These are phyloP conservation scores for Vigna hirtella DNA, from an alignment of 306 rosid species.

Conservation along the genomic window DNA sequence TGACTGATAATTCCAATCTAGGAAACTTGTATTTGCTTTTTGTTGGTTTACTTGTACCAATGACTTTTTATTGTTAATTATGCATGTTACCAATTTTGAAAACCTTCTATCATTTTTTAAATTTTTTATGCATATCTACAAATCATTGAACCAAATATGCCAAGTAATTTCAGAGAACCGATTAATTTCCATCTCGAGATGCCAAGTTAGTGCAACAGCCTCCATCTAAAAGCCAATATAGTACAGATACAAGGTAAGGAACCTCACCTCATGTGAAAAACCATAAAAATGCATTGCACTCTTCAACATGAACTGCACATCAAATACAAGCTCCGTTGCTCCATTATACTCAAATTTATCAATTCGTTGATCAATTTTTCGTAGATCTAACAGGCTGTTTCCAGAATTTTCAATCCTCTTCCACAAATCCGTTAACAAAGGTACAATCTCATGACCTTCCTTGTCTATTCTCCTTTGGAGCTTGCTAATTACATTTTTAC, in stretches of 20 bases:
- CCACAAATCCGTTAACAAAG: slow-evolving; percentile 95
- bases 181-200: not conserved
- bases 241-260: slow-evolving; percentile 25
- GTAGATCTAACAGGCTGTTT: slow-evolving; percentile 75
- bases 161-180: not conserved
- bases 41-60: too few relatives aligned
- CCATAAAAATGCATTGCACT: slow-evolving; percentile 86
- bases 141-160: not conserved
- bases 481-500: slow-evolving; percentile 95
- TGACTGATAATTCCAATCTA: too few relatives aligned
- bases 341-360: slow-evolving; percentile 88
- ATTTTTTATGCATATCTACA: too few relatives aligned
- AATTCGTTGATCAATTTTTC: slow-evolving; percentile 85
- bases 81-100: too few relatives aligned
- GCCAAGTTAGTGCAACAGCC: slow-evolving; percentile 14
- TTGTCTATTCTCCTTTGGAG: slow-evolving; percentile 90
- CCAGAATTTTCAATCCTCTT: slow-evolving; percentile 82
- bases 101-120: too few relatives aligned
- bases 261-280: slow-evolving; percentile 82
- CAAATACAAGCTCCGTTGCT: slow-evolving; percentile 82
- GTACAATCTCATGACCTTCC: slow-evolving; percentile 95
- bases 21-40: too few relatives aligned
- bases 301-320: slow-evolving; percentile 92
- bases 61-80: too few relatives aligned
- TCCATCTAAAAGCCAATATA: slow-evolving; percentile 24